Base-by-base conservation (phyloP, 129 eudicot genomes). In the Flaveria trinervia region DNA sequence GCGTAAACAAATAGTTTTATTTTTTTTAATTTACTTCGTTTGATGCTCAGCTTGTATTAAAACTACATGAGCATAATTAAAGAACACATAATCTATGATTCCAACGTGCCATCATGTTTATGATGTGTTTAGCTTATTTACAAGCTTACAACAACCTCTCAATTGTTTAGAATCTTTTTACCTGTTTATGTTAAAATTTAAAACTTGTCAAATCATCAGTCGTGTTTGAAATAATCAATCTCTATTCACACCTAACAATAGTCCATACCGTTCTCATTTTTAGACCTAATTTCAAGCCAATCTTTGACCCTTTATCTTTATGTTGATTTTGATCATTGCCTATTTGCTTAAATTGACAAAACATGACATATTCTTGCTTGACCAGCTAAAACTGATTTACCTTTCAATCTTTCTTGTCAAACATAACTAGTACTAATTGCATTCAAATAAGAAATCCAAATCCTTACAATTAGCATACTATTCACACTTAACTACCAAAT, bases 381-480 rank as follows among this genome's bases (percentile, higher is more conserved):
- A 50, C 73, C 61, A 71, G 45, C 41, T 70, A 26, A 46, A 71
- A 36, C 39, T 71, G 66, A 79, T 48, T 59, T 72, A 15, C 41
- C 48, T 71, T 48, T 20, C 28, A 20, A 71, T 30, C 67, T 61
- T 71, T 71, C 57, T 71, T 61, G 77, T 79, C 49, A 79, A 79
- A 71, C 71, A 61, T 72, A 62, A 71, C 50, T 28, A 36, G 46
- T n/a, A 65, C 45, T 7, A 25, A 25, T 49, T 49, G 17, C 15
- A 50, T 10, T 72, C n/a, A 28, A 14, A 36, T 10, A 14, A 13
- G 16, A 64, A 45, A 73, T 11, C 62, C 14, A 41, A 16, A 26
- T 44, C 61, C 67, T 25, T 66, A 41, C 68, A 79, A 48, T 14
- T 17, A 49, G 3, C 18, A 36, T 36, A 36, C 41, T 44, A 36